A percentile compares a stretch with the other conserved stretches of the same genome.
These are phyloP conservation scores for Podaxis sp. DNA, from an alignment of 768 basidiomycete genomes.

Conservation along the genomic window DNA sequence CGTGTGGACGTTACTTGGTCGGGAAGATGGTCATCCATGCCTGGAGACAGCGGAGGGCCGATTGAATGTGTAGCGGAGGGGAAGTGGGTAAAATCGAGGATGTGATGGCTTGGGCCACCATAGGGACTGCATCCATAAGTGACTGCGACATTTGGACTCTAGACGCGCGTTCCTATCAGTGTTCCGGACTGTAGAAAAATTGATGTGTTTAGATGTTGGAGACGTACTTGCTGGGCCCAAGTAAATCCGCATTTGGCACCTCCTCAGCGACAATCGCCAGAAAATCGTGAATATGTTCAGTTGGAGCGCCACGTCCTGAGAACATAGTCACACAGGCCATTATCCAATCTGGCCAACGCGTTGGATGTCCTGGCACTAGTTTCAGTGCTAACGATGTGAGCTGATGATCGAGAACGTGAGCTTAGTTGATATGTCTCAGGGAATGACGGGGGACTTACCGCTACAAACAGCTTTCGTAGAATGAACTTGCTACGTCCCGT, in stretches of 20 bases:
- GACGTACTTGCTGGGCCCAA: constrained; percentile 71
- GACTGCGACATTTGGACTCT: constrained; percentile 68
- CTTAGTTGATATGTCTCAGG: constrained; percentile 10
- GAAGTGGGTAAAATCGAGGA: constrained; percentile 46
- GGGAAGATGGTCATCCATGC: constrained; percentile 79
- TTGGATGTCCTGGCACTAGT: constrained; percentile 56
- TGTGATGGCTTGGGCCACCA: constrained; percentile 70
- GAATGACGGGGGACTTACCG: constrained; percentile 48
- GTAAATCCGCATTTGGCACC: constrained; percentile 69
- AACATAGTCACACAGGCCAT: constrained; percentile 61
- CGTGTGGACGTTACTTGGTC: constrained; percentile 49
- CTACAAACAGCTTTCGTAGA: constrained; percentile 84
- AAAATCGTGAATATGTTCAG: constrained; percentile 70
- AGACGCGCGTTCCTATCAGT: constrained; percentile 5
- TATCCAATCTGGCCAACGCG: constrained; percentile 79
- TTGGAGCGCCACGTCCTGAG: constrained; percentile 55
- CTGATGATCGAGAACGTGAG: constrained; percentile 30
- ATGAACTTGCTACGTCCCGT: constrained; percentile 66
- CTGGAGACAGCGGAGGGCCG: constrained; percentile 78
- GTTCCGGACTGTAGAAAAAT: constrained; percentile 1
- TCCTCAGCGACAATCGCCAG: constrained; percentile 86
- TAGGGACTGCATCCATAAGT: constrained; percentile 63
- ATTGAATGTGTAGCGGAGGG: constrained; percentile 51
- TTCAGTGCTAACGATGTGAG: constrained; percentile 72
- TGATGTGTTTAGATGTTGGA: not conserved